A percentile compares a stretch with the other conserved stretches of the same genome.
These are phyloP conservation scores for Alternaria alternata DNA, from an alignment of 2,329 filamentous ascomycete genomes.

Conservation along the genomic window DNA sequence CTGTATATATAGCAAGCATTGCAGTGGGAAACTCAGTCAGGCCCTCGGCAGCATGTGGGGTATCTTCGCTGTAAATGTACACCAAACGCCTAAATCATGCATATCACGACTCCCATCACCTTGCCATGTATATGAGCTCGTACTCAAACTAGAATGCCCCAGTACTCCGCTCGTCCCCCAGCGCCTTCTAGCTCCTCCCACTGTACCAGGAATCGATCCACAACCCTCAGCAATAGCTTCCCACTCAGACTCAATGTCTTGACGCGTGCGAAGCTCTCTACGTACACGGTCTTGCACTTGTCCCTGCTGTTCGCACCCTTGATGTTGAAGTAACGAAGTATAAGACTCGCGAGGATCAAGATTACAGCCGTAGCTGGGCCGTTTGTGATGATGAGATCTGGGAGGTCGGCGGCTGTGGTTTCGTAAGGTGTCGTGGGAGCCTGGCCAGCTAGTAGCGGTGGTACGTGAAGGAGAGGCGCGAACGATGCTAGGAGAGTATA, in stretches of 20 bases:
- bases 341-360: slow-evolving; percentile 66
- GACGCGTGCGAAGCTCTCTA: slow-evolving; percentile 93
- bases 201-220: slow-evolving; percentile 84
- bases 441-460: slow-evolving; percentile 23
- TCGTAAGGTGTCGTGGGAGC: slow-evolving; percentile 23
- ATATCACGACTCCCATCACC: neutral
- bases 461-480: slow-evolving; percentile 58
- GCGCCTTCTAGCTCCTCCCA: slow-evolving; percentile 69
- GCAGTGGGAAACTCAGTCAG: slow-evolving; percentile 6
- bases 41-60: slow-evolving; percentile 2
- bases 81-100: slow-evolving; percentile 15
- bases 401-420: slow-evolving; percentile 57
- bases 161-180: slow-evolving; percentile 53
- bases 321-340: slow-evolving; percentile 63
- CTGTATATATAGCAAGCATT: slow-evolving; percentile 32
- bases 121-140: neutral
- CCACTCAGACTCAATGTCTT: slow-evolving; percentile 85
- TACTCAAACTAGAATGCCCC: slow-evolving; percentile 51
- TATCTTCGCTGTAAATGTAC: slow-evolving; percentile 21
- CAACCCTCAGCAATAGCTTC: slow-evolving; percentile 73
- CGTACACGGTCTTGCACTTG: slow-evolving; percentile 78
- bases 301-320: slow-evolving; percentile 51
- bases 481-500: slow-evolving; percentile 71
- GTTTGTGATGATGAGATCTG: slow-evolving; percentile 83
- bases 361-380: slow-evolving; percentile 89